Evolutionary conservation across 257 asterid species (phyloP).

Genomic region (Echium plantagineum): DNA sequence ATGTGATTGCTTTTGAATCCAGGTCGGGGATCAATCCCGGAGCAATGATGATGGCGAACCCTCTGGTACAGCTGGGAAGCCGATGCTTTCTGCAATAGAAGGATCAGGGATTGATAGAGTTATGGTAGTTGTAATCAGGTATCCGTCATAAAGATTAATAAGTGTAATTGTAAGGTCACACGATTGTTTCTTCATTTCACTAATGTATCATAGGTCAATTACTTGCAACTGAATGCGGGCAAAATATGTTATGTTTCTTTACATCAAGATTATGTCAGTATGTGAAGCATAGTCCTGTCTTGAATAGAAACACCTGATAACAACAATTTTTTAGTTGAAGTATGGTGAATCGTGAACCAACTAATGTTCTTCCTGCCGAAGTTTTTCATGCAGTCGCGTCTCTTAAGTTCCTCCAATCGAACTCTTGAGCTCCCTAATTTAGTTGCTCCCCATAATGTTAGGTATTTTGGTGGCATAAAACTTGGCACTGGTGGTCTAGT

Average conservation of each 20-base stretch:
- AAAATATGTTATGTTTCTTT: neutral
- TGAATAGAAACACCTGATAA: neutral
- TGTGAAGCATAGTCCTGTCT: too few species aligned
- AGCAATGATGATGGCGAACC: slow-evolving; percentile 97
- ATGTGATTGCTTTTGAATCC: slow-evolving; percentile 8
- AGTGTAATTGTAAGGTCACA: neutral
- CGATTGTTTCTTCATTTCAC: neutral
- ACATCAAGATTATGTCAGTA: neutral
- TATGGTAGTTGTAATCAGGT: slow-evolving; percentile 90
- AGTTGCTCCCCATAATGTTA: slow-evolving; percentile 12
- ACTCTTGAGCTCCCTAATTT: neutral
- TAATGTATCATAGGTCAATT: neutral
- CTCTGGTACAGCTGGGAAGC: slow-evolving; percentile 96
- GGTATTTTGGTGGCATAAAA: slow-evolving; percentile 92
- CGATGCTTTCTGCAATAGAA: slow-evolving; percentile 69
- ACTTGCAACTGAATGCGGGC: neutral
- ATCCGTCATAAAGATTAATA: neutral
- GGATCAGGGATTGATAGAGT: slow-evolving; percentile 85
- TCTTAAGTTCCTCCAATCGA: neutral
- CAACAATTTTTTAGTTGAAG: neutral
- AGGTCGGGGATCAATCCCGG: slow-evolving; percentile 83
- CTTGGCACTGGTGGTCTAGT: slow-evolving; percentile 98
- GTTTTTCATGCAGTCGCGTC: neutral
- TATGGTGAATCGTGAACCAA: neutral
- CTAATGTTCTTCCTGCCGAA: neutral